These are phyloP conservation scores for Phycomyces blakesleeanus DNA, from an alignment of 192 early-diverging fungal genomes.

Conservation along the genomic window DNA sequence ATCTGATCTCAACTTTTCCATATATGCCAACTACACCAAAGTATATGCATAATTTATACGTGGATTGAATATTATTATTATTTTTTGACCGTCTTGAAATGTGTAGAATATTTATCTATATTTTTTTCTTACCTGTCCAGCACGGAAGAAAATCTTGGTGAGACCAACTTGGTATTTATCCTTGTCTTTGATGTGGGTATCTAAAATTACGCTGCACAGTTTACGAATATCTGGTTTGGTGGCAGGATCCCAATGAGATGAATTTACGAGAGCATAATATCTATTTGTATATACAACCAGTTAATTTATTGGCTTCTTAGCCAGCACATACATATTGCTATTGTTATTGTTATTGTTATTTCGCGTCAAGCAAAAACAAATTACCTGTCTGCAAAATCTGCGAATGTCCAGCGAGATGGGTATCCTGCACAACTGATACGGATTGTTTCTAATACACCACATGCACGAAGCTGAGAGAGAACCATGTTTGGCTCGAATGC, in stretches of 20 bases:
- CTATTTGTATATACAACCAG: constrained; percentile 32
- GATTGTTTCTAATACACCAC: constrained; percentile 99
- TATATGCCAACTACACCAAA: constrained; percentile 65
- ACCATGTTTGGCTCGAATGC: constrained; percentile 93
- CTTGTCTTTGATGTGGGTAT: constrained; percentile 64
- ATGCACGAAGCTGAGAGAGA: constrained; percentile 89
- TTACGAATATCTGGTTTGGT: constrained; percentile 45
- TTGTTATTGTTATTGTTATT: no score
- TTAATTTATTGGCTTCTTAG: no score
- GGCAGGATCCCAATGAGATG: constrained; percentile 43
- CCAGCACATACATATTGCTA: background rate
- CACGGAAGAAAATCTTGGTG: constrained; percentile 98
- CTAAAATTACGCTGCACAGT: constrained; percentile 59
- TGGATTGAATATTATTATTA: no score
- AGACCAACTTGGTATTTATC: constrained; percentile 93
- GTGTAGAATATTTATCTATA: no score
- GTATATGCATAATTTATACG: no score
- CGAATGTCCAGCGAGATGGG: constrained; percentile 87
- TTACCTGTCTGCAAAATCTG: constrained; percentile 80
- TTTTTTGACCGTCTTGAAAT: no score
- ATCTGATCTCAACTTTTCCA: constrained; percentile 88
- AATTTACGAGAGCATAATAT: constrained; percentile 57
- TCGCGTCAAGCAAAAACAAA: no score
- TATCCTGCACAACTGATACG: constrained; percentile 99
- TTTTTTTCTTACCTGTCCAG: constrained; percentile 63